Evolutionary conservation across 2,329 filamentous ascomycete genomes (phyloP), one percentile per base, ranked within the genome.

Genomic region (Aureobasidium namibiae): DNA sequence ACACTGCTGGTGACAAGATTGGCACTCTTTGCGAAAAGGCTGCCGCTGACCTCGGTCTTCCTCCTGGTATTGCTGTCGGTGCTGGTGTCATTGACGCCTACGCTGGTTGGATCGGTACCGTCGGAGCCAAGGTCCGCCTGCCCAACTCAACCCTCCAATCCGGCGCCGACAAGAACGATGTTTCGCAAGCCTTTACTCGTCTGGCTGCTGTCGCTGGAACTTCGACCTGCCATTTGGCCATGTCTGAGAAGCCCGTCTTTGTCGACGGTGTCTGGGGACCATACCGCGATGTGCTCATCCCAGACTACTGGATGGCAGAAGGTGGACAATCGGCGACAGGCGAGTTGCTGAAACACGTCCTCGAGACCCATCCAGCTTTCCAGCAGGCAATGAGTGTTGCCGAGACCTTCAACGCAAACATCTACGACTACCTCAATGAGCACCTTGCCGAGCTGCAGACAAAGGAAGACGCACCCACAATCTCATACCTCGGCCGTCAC

Each of bases 41-140:
- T 6, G 90, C 88, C 16, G 75, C 80, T 49, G 88, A 96, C 64
- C 84, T 99, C 62, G 92, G 94, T 8, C 81, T 99, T 3, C 87
- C 87, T 5, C 80, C 87, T 21, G 92, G 92, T 39, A 94, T 96
- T 66, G 90, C 94, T 18, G 88, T 99, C 59, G 94, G 94, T 57
- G 95, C 90, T 69, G 92, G 92, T 73, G 94, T 99, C 64, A 99
- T 99, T 69, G 94, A 99, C 72, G 94, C 94, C 18, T 99, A 99
- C 69, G 94, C 94, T 61, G 94, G 94, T 64, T 99, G 94, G 94
- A 94, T 99, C 66, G 94, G 94, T 62, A 97, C 94, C 1, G 94
- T 99, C n/a, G 94, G 94, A 61, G 92, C 94, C 62, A 96, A 96
- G 74, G 90, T 96, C 66, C 82, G 90, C 65, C 82, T 95, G 16